A percentile compares a stretch with the other conserved stretches of the same genome.
Evolutionary conservation across 805 yeast genomes (phyloP).

Genomic region (Teunomyces panamensis): DNA sequence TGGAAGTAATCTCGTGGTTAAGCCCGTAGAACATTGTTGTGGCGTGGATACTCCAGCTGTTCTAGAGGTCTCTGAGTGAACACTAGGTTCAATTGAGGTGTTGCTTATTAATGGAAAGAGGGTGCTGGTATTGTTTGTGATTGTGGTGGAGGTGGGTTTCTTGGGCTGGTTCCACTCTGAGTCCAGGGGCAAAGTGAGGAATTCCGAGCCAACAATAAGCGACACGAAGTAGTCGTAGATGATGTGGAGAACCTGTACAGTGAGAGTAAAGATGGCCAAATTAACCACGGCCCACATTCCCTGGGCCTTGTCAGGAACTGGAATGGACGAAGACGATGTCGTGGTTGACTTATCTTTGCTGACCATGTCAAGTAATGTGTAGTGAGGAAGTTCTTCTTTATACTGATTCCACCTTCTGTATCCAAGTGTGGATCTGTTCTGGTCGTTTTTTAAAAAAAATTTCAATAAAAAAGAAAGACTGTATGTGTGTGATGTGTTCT

Average conservation of each 20-base stretch:
- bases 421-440: neutral
- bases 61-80: neutral
- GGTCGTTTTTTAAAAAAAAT: neutral
- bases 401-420: neutral
- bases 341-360: constrained; percentile 2
- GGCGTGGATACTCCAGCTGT: constrained; percentile 1
- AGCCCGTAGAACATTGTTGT: constrained; percentile 48
- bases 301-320: neutral
- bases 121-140: neutral
- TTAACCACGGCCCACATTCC: neutral
- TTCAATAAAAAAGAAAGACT: neutral
- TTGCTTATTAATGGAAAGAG: constrained; percentile 12
- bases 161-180: neutral
- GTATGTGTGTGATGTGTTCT: neutral
- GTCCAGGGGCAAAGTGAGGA: neutral
- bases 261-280: neutral
- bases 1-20: constrained; percentile 49
- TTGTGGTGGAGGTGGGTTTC: neutral
- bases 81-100: constrained; percentile 1
- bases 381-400: neutral
- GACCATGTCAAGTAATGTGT: neutral
- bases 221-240: neutral
- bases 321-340: neutral
- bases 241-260: neutral
- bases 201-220: constrained; percentile 1